A percentile compares a stretch with the other conserved stretches of the same genome.
phyloP scores from a whole-genome alignment of 768 basidiomycete species.

The Leucogyrophana mollusca region DNA sequence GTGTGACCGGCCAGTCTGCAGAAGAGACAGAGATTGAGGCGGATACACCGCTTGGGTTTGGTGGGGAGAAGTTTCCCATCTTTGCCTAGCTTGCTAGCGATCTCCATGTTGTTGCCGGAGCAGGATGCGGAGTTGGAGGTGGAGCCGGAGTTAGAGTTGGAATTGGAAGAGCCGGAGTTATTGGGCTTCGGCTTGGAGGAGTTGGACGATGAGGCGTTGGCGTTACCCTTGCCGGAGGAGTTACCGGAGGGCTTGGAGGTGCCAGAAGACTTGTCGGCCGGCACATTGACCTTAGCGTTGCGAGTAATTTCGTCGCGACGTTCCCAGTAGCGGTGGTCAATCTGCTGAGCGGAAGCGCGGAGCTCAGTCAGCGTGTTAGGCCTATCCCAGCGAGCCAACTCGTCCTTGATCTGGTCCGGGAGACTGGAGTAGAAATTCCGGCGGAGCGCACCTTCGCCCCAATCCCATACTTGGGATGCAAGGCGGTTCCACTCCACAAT shows the following conservation, averaged over 20 bases:
- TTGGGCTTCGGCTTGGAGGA: no score
- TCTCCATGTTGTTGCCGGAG: no score
- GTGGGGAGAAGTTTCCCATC: background rate
- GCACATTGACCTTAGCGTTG: background rate
- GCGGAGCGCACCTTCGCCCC: slow-evolving; percentile 9
- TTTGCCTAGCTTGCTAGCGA: no score
- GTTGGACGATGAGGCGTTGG: no score
- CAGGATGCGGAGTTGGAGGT: no score
- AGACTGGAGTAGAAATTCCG: slow-evolving; percentile 12
- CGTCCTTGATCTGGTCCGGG: slow-evolving; percentile 10
- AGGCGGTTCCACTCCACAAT: slow-evolving; percentile 10
- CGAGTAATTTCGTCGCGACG: background rate
- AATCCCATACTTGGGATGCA: slow-evolving; percentile 3
- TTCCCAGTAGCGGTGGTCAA: slow-evolving; percentile 21
- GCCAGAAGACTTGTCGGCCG: background rate
- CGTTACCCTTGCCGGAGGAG: no score
- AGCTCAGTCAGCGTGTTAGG: background rate
- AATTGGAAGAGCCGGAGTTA: background rate
- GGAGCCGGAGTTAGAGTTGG: no score
- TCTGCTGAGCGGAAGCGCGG: background rate
- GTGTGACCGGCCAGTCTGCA: no score
- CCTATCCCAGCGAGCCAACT: slow-evolving; percentile 7
- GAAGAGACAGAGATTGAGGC: slow-evolving; percentile 1
- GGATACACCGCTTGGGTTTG: background rate
- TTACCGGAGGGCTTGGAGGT: no score